These are phyloP conservation scores for Fimicolochytrium jonesii DNA, from an alignment of 192 early-diverging fungal species.

Conservation along the genomic window DNA sequence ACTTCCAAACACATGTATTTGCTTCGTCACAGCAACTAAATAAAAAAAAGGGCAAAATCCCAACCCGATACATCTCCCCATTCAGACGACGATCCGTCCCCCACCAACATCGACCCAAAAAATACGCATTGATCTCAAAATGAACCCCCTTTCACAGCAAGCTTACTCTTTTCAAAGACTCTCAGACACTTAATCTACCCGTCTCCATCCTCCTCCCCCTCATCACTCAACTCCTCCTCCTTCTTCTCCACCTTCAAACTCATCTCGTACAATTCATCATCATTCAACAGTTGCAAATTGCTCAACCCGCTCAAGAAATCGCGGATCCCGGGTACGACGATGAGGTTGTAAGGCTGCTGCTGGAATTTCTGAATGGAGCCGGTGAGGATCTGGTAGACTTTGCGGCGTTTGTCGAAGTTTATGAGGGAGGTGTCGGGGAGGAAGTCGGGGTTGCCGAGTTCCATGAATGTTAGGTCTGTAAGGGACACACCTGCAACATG, in stretches of 20 bases:
- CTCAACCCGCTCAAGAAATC: constrained; percentile 27
- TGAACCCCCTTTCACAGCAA: too few species aligned
- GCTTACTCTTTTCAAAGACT: too few species aligned
- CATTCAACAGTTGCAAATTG: constrained; percentile 17
- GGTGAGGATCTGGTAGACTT: constrained; percentile 38
- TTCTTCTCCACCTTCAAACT: constrained; percentile 41
- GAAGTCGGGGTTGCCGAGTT: constrained; percentile 50
- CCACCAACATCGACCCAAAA: too few species aligned
- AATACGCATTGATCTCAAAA: too few species aligned
- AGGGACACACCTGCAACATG: constrained; percentile 54
- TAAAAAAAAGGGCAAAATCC: too few species aligned
- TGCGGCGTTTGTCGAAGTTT: constrained; percentile 59
- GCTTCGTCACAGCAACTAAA: too few species aligned
- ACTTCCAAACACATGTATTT: too few species aligned
- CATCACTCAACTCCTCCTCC: constrained; percentile 39
- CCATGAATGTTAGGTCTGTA: constrained; percentile 55
- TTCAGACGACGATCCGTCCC: too few species aligned
- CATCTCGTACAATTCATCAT: constrained; percentile 41
- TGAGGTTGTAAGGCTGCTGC: constrained; percentile 24
- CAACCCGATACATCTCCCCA: too few species aligned
- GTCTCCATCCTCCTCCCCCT: constrained; percentile 24
- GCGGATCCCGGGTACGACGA: constrained; percentile 27
- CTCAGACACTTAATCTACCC: too few species aligned
- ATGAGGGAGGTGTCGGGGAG: constrained; percentile 47
- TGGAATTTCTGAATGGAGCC: constrained; percentile 46